Evolutionary conservation across 139 green algal genomes (phyloP), one percentile per base, ranked within the genome.

Genomic region (Coelastrella sp.): DNA sequence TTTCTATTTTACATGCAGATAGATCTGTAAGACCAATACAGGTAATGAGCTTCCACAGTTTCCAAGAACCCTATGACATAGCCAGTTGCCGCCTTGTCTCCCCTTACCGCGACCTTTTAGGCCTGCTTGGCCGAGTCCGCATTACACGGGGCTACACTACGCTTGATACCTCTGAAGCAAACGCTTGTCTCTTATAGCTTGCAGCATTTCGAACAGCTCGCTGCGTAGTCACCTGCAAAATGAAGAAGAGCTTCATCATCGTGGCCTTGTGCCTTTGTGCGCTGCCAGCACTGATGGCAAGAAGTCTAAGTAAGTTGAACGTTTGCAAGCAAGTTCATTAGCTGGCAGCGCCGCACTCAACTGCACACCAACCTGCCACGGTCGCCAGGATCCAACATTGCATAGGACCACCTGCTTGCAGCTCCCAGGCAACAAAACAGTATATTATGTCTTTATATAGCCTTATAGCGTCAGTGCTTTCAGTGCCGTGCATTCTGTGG

Each of bases 201-300:
- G n/a, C n/a, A n/a, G n/a, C n/a, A n/a, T 80, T 58, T 11, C 22
- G 11, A 78, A 14, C 5, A 20, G 22, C 64, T 13, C 64, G 17
- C 20, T 22, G 57, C 60, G n/a, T n/a, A n/a, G n/a, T n/a, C n/a
- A n/a, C n/a, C n/a, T n/a, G n/a, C n/a, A 87, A 87, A 47, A 87
- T 78, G 65, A 61, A 66, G 82, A 84, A 84, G 82, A 8, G 17
- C 11, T 22, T 87, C 65, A 47, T 78, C 82, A 64, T 87, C 22
- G 60, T 87, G 82, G 82, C 82, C 22, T 59, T 87, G 64, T 87
- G 82, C 82, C 82, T 87, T 3, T 65, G 23, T 23, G 82, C 32
- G 23, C 82, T 87, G 11, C 82, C 82, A 77, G 64, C 65, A 23
- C 20, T 87, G 64, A 58, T 66, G 5, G 82, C 82, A 54, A 87